Conservation (phyloP, 345 rosid genomes). For the Streptanthus diversifolius region DNA sequence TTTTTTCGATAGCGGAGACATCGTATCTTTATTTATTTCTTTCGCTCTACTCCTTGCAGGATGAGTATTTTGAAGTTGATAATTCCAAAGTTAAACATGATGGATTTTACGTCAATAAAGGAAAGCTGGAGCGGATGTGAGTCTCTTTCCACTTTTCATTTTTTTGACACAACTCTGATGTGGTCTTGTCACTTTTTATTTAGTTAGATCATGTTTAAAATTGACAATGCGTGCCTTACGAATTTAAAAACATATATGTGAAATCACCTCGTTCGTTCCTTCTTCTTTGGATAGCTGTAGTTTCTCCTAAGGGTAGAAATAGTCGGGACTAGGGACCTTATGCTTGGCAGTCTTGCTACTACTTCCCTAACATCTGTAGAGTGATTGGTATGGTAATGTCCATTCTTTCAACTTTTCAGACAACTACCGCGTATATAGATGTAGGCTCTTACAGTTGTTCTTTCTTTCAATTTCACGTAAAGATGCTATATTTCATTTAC, state of each 20-base stretch:
- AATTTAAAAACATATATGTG: background rate
- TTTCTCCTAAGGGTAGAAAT: background rate
- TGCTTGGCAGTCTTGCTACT: conserved; percentile 3
- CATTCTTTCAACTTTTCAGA: background rate
- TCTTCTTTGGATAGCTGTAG: conserved; percentile 5
- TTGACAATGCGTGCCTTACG: background rate
- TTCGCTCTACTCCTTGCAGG: conserved; percentile 45
- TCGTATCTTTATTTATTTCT: conserved; percentile 2
- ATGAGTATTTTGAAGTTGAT: conserved; percentile 97
- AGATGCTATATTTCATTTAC: background rate
- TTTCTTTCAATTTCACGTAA: background rate
- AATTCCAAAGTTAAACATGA: conserved; percentile 82
- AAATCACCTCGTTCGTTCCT: background rate
- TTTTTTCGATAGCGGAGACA: background rate
- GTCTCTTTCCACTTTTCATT: conserved; percentile 30
- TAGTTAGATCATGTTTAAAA: conserved; percentile 3
- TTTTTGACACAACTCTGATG: background rate
- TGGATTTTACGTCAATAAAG: conserved; percentile 94
- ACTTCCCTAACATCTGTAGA: background rate
- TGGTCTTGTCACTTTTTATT: background rate
- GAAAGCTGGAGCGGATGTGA: conserved; percentile 85
- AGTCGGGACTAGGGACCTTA: background rate
- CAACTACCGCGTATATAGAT: background rate
- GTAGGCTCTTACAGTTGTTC: background rate
- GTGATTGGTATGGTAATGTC: background rate